These are phyloP conservation scores for Penicillium sclerotiorum DNA, from an alignment of 2,329 filamentous ascomycete genomes.

Conservation along the genomic window DNA sequence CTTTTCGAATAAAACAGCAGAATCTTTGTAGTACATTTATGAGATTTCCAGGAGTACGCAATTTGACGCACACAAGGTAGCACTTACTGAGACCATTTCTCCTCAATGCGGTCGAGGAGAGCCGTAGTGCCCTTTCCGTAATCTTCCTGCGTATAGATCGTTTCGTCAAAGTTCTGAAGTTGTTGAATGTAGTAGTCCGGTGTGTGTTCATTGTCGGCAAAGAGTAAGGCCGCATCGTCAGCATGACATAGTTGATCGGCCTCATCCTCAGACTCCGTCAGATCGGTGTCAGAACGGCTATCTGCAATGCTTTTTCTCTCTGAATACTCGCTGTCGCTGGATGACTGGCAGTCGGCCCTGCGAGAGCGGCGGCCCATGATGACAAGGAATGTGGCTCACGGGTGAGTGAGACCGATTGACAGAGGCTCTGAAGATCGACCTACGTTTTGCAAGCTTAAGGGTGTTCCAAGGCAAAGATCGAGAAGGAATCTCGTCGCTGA, in stretches of 20 bases:
- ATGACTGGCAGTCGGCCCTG: constrained; percentile 1
- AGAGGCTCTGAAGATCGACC: background rate
- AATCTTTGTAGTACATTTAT: constrained; percentile 14
- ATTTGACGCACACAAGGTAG: background rate
- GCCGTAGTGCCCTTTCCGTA: constrained; percentile 20
- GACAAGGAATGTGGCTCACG: background rate
- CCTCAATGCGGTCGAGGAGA: constrained; percentile 19
- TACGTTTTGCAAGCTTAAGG: background rate
- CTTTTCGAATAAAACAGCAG: constrained; percentile 16
- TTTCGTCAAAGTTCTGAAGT: constrained; percentile 20
- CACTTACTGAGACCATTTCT: constrained; percentile 16
- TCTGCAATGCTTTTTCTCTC: constrained; percentile 14
- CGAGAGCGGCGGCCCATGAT: constrained; percentile 4
- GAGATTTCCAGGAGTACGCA: background rate
- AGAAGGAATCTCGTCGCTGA: background rate
- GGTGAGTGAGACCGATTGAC: background rate
- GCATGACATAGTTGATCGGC: constrained; percentile 9
- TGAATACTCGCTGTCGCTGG: constrained; percentile 13
- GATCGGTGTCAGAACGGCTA: constrained; percentile 15
- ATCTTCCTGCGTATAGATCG: constrained; percentile 19
- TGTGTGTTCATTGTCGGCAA: constrained; percentile 20
- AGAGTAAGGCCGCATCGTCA: constrained; percentile 16
- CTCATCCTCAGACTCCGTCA: constrained; percentile 17
- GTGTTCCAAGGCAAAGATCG: background rate
- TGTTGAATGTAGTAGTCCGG: constrained; percentile 23